Evolutionary conservation across 208 protist species (phyloP).

Genomic region (Porcisia hertigi): DNA sequence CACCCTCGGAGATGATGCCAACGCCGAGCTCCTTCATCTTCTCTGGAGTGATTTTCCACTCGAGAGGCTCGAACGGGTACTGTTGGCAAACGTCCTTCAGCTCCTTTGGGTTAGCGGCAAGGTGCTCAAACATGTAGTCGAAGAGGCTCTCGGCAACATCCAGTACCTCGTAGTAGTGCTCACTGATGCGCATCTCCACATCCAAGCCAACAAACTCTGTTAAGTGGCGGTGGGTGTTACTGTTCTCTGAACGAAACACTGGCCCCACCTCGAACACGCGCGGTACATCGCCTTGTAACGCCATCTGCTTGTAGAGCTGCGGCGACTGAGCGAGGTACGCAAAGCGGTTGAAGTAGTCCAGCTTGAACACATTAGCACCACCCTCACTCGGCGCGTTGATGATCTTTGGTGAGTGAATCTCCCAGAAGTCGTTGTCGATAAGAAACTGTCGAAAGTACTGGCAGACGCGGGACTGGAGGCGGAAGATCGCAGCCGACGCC

Average conservation of each 20-base stretch:
- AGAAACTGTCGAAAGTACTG: conserved; percentile 97
- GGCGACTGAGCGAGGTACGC: conserved; percentile 99
- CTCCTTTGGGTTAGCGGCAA: conserved; percentile 76
- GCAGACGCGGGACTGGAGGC: conserved; percentile 93
- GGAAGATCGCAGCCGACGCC: conserved; percentile 97
- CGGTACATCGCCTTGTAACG: conserved; percentile 95
- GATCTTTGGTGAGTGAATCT: conserved; percentile 99
- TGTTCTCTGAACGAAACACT: conserved; percentile 99
- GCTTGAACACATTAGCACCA: conserved; percentile 93
- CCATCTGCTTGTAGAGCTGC: conserved; percentile 99
- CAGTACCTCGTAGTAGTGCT: conserved; percentile 99
- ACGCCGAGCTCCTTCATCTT: conserved; percentile 84
- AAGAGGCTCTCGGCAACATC: conserved; percentile 97
- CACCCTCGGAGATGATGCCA: conserved; percentile 73
- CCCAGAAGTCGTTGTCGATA: conserved; percentile 92
- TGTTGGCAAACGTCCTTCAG: conserved; percentile 88
- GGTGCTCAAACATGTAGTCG: conserved; percentile 95
- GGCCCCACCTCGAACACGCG: conserved; percentile 96
- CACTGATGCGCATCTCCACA: conserved; percentile 99
- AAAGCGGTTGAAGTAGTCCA: conserved; percentile 91
- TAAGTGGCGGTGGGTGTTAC: conserved; percentile 99
- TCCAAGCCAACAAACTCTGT: conserved; percentile 99
- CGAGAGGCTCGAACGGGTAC: conserved; percentile 94
- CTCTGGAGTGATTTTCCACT: conserved; percentile 84
- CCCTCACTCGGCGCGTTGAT: conserved; percentile 98